These are phyloP conservation scores for Acanthamoeba lenticulata DNA, from an alignment of 208 protist species.

Conservation along the genomic window DNA sequence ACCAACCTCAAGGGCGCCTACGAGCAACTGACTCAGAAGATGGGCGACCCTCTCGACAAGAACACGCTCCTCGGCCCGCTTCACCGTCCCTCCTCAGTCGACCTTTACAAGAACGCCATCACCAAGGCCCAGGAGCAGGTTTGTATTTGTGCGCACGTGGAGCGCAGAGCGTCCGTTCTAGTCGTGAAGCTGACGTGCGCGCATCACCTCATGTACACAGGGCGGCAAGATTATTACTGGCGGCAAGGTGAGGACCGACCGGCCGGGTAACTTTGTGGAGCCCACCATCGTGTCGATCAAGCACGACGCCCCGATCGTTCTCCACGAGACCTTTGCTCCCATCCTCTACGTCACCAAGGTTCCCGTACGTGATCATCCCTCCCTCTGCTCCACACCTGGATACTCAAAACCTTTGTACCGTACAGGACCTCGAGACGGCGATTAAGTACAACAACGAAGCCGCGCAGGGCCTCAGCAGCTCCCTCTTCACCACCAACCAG, in stretches of 20 bases:
- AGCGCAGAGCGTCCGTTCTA: too few relatives aligned
- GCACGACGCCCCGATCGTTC: slow-evolving; percentile 78
- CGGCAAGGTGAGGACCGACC: slow-evolving; percentile 81
- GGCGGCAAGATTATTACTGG: slow-evolving; percentile 80
- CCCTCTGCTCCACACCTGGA: not conserved
- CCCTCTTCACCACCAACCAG: slow-evolving; percentile 84
- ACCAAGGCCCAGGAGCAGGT: slow-evolving; percentile 75
- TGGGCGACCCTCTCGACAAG: slow-evolving; percentile 83
- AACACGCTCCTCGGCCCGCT: slow-evolving; percentile 83
- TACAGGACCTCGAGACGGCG: slow-evolving; percentile 84
- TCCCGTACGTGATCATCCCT: slow-evolving; percentile 66
- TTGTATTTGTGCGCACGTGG: too few relatives aligned
- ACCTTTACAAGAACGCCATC: slow-evolving; percentile 82
- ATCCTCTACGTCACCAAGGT: slow-evolving; percentile 88
- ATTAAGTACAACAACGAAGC: slow-evolving; percentile 87
- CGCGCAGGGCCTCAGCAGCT: slow-evolving; percentile 84
- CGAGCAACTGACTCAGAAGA: slow-evolving; percentile 70
- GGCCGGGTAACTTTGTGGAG: slow-evolving; percentile 84
- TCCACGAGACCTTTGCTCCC: slow-evolving; percentile 87
- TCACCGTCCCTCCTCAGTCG: slow-evolving; percentile 83
- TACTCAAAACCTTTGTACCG: not conserved
- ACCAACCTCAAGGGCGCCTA: slow-evolving; percentile 81
- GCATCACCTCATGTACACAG: too few relatives aligned
- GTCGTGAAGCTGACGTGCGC: too few relatives aligned
- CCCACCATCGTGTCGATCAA: slow-evolving; percentile 85